Base-by-base conservation (phyloP, 306 rosid species). In the Pachyrhizus erosus region DNA sequence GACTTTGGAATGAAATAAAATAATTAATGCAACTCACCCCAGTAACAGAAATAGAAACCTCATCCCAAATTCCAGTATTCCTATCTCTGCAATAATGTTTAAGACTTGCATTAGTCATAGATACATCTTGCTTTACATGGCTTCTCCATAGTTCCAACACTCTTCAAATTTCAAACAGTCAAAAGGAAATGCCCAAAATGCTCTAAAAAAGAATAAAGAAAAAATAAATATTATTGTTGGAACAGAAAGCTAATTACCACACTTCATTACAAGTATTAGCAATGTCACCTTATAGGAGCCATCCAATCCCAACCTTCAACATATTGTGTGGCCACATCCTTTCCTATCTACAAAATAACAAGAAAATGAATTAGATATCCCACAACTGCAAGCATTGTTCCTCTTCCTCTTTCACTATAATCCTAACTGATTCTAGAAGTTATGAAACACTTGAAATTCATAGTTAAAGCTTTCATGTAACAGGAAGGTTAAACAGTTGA, bases 221-320 rank as follows among this genome's bases (percentile, higher is more conserved):
- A 62, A 62, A 62, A 14, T 6, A 26, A 62, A 46, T 27, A 48
- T 72, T 70, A n/a, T 23, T 40, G 57, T 76, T 11, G 29, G 33
- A 64, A 23, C 55, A 65, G 21, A 69, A 76, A 79, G 37, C 60
- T 26, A 84, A 72, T n/a, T 9, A 70, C 23, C 43, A 64, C 83
- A 76, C 51, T 40, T 24, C 51, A 40, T 48, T 70, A 78, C 74
- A 18, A 40, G 79, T 58, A 66, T 78, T 40, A 75, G 70, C 60
- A 75, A 67, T 79, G 81, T 90, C 89, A 95, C 99, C 99, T 95
- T 89, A 95, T 95, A 80, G 99, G 99, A 89, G 93, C 86, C 75
- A 95, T 93, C 99, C 98, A 93, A 84, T 95, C 98, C 99, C 99
- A 95, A 58, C 99, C 99, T 87, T 95, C 88, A 62, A 95, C 98